These are phyloP conservation scores for Amanita rimosa DNA, from an alignment of 768 basidiomycete species.

Conservation along the genomic window DNA sequence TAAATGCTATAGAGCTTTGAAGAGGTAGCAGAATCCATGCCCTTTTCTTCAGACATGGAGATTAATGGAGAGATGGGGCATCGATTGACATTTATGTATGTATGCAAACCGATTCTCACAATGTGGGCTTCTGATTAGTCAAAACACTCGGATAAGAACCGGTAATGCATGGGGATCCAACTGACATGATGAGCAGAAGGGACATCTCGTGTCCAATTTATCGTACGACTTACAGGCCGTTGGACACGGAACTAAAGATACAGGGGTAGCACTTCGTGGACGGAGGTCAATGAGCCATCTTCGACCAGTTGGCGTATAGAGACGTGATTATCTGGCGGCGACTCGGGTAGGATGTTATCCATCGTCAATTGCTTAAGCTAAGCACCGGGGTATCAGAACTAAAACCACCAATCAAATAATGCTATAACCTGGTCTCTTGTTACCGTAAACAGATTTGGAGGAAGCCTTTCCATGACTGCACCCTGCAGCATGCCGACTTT, in stretches of 20 bases:
- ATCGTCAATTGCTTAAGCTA: slow-evolving; percentile 52
- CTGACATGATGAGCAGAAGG: too few relatives aligned
- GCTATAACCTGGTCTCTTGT: slow-evolving; percentile 54
- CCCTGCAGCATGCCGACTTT: slow-evolving; percentile 55
- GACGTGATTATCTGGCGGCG: slow-evolving; percentile 16
- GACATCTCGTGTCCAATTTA: too few relatives aligned
- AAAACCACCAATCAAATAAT: not conserved
- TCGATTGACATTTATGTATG: not conserved
- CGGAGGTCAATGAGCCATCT: slow-evolving; percentile 31
- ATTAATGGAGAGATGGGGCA: not conserved
- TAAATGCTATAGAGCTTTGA: slow-evolving; percentile 46
- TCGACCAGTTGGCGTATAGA: slow-evolving; percentile 28
- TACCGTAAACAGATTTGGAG: slow-evolving; percentile 53
- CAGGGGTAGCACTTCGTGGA: slow-evolving; percentile 43
- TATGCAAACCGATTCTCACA: not conserved
- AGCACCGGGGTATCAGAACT: not conserved
- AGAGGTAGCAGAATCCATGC: slow-evolving; percentile 33
- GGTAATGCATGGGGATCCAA: too few relatives aligned
- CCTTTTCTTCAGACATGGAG: not conserved
- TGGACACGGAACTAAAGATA: slow-evolving; percentile 22
- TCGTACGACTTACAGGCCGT: not conserved
- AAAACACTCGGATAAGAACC: not conserved
- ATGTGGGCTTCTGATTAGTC: not conserved
- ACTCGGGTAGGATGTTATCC: slow-evolving; percentile 41
- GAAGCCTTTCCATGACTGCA: slow-evolving; percentile 49